Evolutionary conservation across 2,329 filamentous ascomycete genomes (phyloP).

Genomic region (Canariomyces notabilis): DNA sequence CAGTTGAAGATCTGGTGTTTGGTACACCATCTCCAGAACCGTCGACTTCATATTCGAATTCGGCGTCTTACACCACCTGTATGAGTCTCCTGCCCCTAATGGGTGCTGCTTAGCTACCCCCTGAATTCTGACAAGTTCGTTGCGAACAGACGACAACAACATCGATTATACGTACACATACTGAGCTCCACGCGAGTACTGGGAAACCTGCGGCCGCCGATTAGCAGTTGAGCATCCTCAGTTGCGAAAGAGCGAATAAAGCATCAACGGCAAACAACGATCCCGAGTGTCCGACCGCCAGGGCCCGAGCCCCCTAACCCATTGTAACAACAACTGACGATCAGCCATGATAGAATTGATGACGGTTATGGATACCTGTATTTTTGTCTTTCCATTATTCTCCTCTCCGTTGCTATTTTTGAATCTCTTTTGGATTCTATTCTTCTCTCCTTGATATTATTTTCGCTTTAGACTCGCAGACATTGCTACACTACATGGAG

Average conservation of each 20-base stretch:
- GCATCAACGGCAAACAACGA: too few species aligned
- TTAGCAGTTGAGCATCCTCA: background rate
- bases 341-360: background rate
- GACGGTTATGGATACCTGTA: background rate
- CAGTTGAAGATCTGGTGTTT: slow-evolving; percentile 19
- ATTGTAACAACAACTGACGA: background rate
- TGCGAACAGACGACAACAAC: slow-evolving; percentile 5
- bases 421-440: too few species aligned
- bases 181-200: background rate
- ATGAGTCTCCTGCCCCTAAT: too few species aligned
- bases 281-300: too few species aligned
- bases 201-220: too few species aligned
- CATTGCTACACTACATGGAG: too few species aligned
- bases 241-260: too few species aligned
- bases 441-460: too few species aligned
- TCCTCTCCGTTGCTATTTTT: too few species aligned
- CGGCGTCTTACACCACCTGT: background rate
- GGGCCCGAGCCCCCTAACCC: too few species aligned
- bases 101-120: background rate
- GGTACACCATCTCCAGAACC: slow-evolving; percentile 19
- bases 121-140: too few species aligned
- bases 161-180: slow-evolving; percentile 9
- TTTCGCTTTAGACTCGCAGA: too few species aligned
- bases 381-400: background rate
- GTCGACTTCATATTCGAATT: background rate